Evolutionary conservation across 176 grass and related monocot species (phyloP).

Genomic region (Ampelocalamus luodianensis): DNA sequence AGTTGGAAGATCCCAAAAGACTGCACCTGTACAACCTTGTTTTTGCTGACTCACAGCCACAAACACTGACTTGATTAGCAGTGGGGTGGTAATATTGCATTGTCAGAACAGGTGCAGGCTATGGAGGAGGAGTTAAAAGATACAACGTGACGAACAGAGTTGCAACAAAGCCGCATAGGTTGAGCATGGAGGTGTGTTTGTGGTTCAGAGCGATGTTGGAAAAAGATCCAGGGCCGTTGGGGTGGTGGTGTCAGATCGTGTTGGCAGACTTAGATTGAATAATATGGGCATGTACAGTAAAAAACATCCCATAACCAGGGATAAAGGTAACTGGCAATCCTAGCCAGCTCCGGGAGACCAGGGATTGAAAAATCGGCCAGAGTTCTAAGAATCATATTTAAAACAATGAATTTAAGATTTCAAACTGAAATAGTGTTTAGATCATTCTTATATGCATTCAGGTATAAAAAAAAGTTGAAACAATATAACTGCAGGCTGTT

Average conservation of each 20-base stretch:
- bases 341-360: neutral
- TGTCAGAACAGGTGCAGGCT: neutral
- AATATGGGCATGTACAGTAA: neutral
- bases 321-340: neutral
- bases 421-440: neutral
- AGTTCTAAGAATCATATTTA: neutral
- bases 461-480: neutral
- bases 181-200: neutral
- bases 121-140: neutral
- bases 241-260: neutral
- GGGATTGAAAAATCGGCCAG: neutral
- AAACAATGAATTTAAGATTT: no score
- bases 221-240: constrained; percentile 16
- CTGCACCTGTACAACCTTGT: neutral
- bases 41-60: neutral
- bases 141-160: neutral
- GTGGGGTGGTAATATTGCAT: neutral
- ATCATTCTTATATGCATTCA: neutral
- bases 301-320: neutral
- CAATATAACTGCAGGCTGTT: neutral
- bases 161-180: neutral
- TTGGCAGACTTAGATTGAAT: neutral
- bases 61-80: neutral
- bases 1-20: neutral
- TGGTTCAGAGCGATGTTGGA: neutral